Evolutionary conservation across 441 rosid genomes (phyloP).

Genomic region (Gossypium gossypioides): DNA sequence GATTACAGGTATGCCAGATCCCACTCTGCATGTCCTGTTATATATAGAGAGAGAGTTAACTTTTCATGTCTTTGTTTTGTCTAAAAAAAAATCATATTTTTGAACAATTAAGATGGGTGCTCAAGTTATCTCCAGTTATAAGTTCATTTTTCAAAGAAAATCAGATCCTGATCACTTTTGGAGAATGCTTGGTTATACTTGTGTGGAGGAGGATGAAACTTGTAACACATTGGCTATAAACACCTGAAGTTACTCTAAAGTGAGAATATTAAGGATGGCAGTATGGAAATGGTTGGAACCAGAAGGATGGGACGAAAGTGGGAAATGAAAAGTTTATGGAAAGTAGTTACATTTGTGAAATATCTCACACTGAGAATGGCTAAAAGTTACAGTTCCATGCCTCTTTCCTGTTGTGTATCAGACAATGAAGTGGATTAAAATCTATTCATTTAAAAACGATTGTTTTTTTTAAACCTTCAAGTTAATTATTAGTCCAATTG

Average conservation of each 20-base stretch:
- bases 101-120: not conserved
- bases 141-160: not conserved
- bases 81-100: not conserved
- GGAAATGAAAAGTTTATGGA: not conserved
- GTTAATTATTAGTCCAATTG: not conserved
- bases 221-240: not conserved
- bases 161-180: not conserved
- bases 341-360: not conserved
- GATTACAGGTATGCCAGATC: constrained; percentile 41
- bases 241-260: not conserved
- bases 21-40: not conserved
- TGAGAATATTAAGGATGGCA: not conserved
- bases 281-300: not conserved
- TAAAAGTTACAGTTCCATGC: not conserved
- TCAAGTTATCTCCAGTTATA: not conserved
- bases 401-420: not conserved
- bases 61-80: constrained; percentile 8
- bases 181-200: not conserved
- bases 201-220: not conserved
- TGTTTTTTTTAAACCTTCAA: not conserved
- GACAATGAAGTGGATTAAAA: not conserved
- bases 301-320: not conserved
- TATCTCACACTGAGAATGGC: not conserved
- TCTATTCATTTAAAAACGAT: not conserved
- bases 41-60: no score